Evolutionary conservation across 371 early-diverging fungal species (phyloP).

Genomic region (Rhizomucor miehei): DNA sequence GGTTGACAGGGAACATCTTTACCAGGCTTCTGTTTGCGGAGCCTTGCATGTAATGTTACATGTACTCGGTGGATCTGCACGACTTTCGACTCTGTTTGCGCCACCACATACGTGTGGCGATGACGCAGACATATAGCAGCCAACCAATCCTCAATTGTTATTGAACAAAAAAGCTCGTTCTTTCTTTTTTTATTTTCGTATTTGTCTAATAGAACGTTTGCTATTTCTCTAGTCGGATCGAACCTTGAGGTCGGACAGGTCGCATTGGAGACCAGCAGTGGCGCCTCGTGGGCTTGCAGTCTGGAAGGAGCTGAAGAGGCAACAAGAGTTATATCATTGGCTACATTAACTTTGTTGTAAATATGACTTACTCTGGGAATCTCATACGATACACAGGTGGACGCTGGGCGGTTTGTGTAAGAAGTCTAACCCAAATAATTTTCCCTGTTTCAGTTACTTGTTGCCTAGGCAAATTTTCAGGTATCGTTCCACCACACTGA

Average conservation of each 20-base stretch:
- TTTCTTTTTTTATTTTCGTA: too few relatives aligned
- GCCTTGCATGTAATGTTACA: too few relatives aligned
- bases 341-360: too few relatives aligned
- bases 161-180: too few relatives aligned
- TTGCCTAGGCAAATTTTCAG: not conserved
- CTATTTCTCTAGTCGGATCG: constrained; percentile 29
- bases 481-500: constrained; percentile 13
- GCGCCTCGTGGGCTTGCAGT: constrained; percentile 37
- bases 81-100: too few relatives aligned
- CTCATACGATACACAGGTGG: constrained; percentile 43
- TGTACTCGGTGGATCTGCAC: too few relatives aligned
- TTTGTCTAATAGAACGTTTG: too few relatives aligned
- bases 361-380: constrained; percentile 33
- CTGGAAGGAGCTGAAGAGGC: constrained; percentile 25
- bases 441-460: not conserved
- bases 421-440: constrained; percentile 19
- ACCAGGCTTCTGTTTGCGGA: too few relatives aligned
- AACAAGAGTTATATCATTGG: not conserved
- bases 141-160: too few relatives aligned
- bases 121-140: too few relatives aligned
- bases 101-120: too few relatives aligned
- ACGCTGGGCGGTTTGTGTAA: constrained; percentile 39
- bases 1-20: too few relatives aligned
- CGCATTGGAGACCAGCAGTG: constrained; percentile 28
- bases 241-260: constrained; percentile 41